Evolutionary conservation across 2,329 filamentous ascomycete species (phyloP).

Genomic region (Calonectria henricotiae): DNA sequence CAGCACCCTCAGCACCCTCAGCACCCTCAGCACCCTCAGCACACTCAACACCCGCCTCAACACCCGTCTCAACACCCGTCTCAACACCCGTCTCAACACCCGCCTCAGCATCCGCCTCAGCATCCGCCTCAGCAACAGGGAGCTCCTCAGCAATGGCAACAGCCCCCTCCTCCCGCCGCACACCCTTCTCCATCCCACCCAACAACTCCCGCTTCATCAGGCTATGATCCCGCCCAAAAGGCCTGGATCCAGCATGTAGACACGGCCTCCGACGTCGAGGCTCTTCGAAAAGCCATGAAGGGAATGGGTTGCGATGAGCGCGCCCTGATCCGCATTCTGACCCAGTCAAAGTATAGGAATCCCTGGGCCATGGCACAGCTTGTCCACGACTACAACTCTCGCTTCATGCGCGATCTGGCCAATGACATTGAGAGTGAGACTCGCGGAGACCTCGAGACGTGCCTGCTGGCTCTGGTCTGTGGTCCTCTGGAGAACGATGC

Average conservation of each 20-base stretch:
- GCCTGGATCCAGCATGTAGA: constrained; percentile 50
- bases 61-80: no score
- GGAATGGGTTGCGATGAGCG: constrained; percentile 57
- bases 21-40: background rate
- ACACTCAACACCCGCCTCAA: no score
- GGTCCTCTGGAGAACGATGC: constrained; percentile 57
- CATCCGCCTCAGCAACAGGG: constrained; percentile 25
- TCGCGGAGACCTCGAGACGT: constrained; percentile 53
- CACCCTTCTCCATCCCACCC: constrained; percentile 38
- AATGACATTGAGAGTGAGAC: constrained; percentile 58
- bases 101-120: background rate
- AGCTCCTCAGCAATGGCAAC: constrained; percentile 48
- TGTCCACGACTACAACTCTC: constrained; percentile 54
- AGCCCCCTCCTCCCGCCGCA: constrained; percentile 34
- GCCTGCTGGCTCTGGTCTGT: constrained; percentile 53
- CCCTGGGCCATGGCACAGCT: constrained; percentile 57
- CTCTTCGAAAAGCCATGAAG: constrained; percentile 57
- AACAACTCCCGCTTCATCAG: constrained; percentile 52
- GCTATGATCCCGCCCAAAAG: constrained; percentile 54
- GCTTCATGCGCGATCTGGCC: constrained; percentile 55
- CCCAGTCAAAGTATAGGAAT: constrained; percentile 54
- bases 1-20: background rate
- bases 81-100: constrained; percentile 16
- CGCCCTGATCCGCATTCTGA: constrained; percentile 53
- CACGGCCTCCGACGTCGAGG: constrained; percentile 53